A percentile compares a stretch with the other conserved stretches of the same genome.
These are phyloP conservation scores for Auriculariales sp. DNA, from an alignment of 768 basidiomycete genomes.

Conservation along the genomic window DNA sequence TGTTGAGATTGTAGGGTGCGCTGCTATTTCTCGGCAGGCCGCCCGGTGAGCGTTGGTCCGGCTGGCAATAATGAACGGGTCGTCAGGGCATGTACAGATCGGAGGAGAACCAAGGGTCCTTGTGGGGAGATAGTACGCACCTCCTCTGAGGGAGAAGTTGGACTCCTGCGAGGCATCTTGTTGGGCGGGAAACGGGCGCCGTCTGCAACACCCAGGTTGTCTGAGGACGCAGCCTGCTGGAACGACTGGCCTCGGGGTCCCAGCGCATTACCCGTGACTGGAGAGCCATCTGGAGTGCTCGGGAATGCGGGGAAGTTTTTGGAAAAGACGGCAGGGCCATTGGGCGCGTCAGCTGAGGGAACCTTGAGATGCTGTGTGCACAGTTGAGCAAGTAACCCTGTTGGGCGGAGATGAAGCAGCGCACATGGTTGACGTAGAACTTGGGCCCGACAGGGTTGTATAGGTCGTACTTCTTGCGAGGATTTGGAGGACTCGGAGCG, in stretches of 20 bases:
- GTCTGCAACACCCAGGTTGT: neutral
- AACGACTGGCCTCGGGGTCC: neutral
- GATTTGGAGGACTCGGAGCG: neutral
- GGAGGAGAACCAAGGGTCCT: too few species aligned
- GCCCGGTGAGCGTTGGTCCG: too few species aligned
- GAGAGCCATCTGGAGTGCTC: neutral
- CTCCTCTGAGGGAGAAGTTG: neutral
- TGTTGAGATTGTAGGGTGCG: too few species aligned
- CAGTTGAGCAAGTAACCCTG: too few species aligned
- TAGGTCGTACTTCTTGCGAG: neutral
- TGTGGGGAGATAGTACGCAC: too few species aligned
- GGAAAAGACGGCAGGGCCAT: neutral
- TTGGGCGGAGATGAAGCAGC: too few species aligned
- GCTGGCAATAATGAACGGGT: too few species aligned
- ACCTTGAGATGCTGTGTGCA: neutral
- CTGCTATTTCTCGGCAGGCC: too few species aligned
- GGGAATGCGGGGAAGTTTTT: neutral
- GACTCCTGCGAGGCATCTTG: neutral
- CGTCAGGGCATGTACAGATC: neutral
- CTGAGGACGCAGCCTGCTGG: neutral
- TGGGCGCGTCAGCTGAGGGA: too few species aligned
- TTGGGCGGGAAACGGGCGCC: neutral
- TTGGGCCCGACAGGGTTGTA: neutral
- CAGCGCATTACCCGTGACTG: neutral
- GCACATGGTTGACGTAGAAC: neutral